Evolutionary conservation across 1,284 basidiomycete genomes (phyloP).

Genomic region (Moesziomyces antarcticus): DNA sequence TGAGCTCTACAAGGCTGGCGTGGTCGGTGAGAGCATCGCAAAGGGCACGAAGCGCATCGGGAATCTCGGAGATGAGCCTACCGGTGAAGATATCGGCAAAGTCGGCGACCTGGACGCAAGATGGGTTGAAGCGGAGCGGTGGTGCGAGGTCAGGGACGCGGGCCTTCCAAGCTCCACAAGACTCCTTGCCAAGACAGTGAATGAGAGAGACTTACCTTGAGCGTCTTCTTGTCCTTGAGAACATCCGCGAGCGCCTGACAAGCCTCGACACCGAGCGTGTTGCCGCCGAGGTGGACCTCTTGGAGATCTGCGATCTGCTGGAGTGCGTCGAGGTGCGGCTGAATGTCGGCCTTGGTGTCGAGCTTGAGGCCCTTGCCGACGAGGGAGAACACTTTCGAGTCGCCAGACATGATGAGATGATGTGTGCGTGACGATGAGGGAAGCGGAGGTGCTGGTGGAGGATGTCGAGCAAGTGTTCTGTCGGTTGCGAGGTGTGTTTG

Average conservation of each 20-base stretch:
- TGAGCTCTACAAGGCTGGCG: constrained; percentile 83
- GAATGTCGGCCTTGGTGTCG: constrained; percentile 80
- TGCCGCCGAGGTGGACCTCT: constrained; percentile 93
- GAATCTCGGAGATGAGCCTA: constrained; percentile 94
- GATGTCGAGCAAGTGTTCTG: too few species aligned
- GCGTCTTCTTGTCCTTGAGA: constrained; percentile 76
- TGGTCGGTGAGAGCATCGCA: constrained; percentile 87
- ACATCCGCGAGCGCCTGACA: constrained; percentile 85
- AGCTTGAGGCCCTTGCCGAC: constrained; percentile 77
- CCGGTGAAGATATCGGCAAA: constrained; percentile 98
- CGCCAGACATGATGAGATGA: constrained; percentile 29
- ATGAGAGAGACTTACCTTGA: constrained; percentile 74
- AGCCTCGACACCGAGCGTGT: constrained; percentile 94
- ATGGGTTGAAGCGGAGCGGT: constrained; percentile 66
- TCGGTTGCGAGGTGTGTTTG: too few species aligned
- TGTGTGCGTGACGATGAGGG: background rate
- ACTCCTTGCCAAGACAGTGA: too few species aligned
- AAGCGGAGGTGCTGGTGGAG: background rate
- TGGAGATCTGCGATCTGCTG: constrained; percentile 75
- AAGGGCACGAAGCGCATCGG: constrained; percentile 85
- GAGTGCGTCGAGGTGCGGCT: constrained; percentile 74
- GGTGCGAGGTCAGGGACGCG: background rate
- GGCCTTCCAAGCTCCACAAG: too few species aligned
- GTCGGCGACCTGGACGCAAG: constrained; percentile 81
- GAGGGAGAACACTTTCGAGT: constrained; percentile 47